Percentiles rank a stretch among this genome's conserved stretches.
Evolutionary conservation across 345 rosid genomes (phyloP).

Genomic region (Cochlearia excelsa): DNA sequence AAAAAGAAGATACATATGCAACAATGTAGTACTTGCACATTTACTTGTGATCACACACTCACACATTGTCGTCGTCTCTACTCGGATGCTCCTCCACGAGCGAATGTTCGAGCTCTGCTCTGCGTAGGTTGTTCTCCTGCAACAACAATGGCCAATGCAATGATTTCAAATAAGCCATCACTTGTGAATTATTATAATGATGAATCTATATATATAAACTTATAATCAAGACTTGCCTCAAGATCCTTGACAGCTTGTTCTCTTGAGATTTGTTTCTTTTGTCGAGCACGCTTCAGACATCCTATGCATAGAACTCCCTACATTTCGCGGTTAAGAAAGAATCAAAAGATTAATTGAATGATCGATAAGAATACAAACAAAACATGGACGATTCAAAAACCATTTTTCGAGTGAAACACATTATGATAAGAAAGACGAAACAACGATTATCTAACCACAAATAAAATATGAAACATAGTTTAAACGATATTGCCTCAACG

Average conservation of each 20-base stretch:
- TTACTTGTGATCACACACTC: slow-evolving; percentile 16
- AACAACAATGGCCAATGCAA: neutral
- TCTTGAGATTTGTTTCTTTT: slow-evolving; percentile 62
- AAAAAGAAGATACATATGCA: no score
- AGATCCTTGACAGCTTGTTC: slow-evolving; percentile 80
- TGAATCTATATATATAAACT: neutral
- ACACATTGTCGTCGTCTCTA: slow-evolving; percentile 21
- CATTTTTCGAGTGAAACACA: no score
- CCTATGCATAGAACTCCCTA: slow-evolving; percentile 93
- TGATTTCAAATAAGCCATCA: slow-evolving; percentile 8
- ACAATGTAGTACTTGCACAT: neutral
- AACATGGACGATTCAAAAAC: no score
- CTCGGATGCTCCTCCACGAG: slow-evolving; percentile 48
- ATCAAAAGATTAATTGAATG: neutral
- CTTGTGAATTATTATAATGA: neutral
- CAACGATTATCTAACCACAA: neutral
- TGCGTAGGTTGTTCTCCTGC: slow-evolving; percentile 78
- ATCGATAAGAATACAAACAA: no score
- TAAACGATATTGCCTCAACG: no score
- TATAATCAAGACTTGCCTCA: slow-evolving; percentile 50
- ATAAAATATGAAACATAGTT: no score
- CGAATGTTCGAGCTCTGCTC: slow-evolving; percentile 82
- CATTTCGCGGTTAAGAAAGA: neutral
- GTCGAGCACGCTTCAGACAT: slow-evolving; percentile 76
- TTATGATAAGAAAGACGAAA: no score